These are phyloP conservation scores for Suaeda aralocaspica DNA, from an alignment of 148 eudicot genomes.

Conservation along the genomic window DNA sequence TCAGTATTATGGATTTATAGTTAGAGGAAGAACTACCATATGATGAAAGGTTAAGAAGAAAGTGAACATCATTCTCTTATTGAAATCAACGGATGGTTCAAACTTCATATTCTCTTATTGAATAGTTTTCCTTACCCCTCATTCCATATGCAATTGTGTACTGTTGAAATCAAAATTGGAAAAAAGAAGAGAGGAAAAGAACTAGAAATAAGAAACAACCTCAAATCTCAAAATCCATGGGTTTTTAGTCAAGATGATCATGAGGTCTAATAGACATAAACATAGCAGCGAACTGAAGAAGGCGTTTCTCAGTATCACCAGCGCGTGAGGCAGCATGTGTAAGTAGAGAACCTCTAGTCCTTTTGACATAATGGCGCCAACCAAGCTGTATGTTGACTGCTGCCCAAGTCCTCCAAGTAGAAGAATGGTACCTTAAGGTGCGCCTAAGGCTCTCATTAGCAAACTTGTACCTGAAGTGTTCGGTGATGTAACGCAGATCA, in stretches of 20 bases:
- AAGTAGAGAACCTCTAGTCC: conserved; percentile 41
- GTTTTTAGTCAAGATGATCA: conserved; percentile 76
- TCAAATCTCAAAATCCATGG: too few species aligned
- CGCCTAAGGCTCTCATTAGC: conserved; percentile 76
- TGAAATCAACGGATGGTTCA: neutral
- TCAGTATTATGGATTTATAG: too few species aligned
- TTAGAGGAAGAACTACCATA: too few species aligned
- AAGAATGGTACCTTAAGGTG: conserved; percentile 74
- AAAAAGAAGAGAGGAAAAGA: neutral
- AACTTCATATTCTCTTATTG: too few species aligned
- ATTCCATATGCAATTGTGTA: too few species aligned
- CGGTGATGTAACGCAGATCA: conserved; percentile 72
- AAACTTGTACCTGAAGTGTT: conserved; percentile 89
- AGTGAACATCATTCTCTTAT: neutral
- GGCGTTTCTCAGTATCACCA: conserved; percentile 40
- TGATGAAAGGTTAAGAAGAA: neutral
- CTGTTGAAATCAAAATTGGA: neutral
- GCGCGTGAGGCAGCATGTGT: conserved; percentile 22
- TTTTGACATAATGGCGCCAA: conserved; percentile 63
- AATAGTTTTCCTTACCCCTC: too few species aligned
- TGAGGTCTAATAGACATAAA: conserved; percentile 91
- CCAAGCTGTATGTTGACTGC: conserved; percentile 87
- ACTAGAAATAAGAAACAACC: neutral
- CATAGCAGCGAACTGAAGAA: conserved; percentile 73
- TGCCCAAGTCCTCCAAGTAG: conserved; percentile 97